phyloP scores from a whole-genome alignment of 1,284 basidiomycete species.

The Melampsora americana region DNA sequence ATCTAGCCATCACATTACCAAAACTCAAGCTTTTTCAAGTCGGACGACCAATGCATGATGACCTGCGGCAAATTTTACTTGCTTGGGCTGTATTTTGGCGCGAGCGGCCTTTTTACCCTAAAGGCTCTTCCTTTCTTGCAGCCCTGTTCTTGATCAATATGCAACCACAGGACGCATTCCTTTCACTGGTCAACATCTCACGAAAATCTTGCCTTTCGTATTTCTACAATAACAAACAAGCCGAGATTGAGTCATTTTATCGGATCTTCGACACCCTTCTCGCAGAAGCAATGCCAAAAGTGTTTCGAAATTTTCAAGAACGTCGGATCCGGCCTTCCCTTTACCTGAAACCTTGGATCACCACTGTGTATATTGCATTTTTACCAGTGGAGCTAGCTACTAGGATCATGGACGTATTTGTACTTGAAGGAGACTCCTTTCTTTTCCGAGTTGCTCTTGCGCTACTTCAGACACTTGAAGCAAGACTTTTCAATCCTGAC shows the following conservation, averaged over 20 bases:
- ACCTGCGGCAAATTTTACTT: conserved; percentile 78
- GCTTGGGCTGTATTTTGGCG: conserved; percentile 82
- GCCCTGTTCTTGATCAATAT: conserved; percentile 88
- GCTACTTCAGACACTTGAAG: conserved; percentile 78
- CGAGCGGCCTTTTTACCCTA: conserved; percentile 47
- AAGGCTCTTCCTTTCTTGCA: conserved; percentile 60
- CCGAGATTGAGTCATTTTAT: conserved; percentile 69
- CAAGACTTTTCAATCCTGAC: conserved; percentile 80
- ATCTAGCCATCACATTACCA: conserved; percentile 76
- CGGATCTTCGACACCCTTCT: conserved; percentile 86
- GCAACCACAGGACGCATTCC: conserved; percentile 69
- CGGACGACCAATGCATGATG: conserved; percentile 76
- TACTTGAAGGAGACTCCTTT: conserved; percentile 82
- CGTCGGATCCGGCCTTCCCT: conserved; percentile 74
- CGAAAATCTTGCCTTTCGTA: conserved; percentile 78
- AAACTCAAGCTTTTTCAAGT: conserved; percentile 80
- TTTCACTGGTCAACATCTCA: conserved; percentile 81
- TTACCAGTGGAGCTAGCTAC: conserved; percentile 50
- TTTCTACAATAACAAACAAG: conserved; percentile 73
- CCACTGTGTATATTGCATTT: conserved; percentile 62
- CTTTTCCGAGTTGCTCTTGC: conserved; percentile 76
- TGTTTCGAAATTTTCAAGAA: conserved; percentile 93
- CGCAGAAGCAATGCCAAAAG: conserved; percentile 89
- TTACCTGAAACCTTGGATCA: conserved; percentile 72
- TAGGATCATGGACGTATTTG: conserved; percentile 60